These are phyloP conservation scores for Theileria sp. DNA, from an alignment of 169 alveolate genomes.

Conservation along the genomic window DNA sequence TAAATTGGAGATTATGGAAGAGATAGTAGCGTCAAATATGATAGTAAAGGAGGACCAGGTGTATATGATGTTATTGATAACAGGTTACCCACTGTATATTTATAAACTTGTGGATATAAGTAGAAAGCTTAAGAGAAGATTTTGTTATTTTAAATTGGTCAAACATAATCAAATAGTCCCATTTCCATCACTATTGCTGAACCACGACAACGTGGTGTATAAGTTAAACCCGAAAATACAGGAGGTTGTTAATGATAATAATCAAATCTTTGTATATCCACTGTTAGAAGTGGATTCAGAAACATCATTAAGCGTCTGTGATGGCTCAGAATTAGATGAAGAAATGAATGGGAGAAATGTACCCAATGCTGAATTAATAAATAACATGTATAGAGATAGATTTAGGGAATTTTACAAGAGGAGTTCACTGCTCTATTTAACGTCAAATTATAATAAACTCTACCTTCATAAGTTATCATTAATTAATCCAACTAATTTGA, in stretches of 20 bases:
- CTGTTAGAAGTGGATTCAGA: neutral
- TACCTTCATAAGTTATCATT: neutral
- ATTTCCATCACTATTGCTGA: neutral
- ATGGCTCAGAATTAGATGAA: neutral
- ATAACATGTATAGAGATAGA: neutral
- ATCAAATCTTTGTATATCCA: neutral
- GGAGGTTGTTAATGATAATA: neutral
- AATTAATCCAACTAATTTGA: neutral
- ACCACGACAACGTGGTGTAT: neutral
- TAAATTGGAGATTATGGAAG: neutral
- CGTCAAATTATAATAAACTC: neutral
- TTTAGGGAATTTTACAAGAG: neutral
- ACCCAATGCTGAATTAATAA: neutral
- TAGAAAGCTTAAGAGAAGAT: neutral
- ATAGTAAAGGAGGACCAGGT: neutral
- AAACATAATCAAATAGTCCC: neutral
- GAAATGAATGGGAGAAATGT: neutral
- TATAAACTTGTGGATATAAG: neutral
- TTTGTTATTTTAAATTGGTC: neutral
- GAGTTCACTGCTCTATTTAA: neutral
- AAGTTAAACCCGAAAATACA: neutral
- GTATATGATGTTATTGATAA: neutral
- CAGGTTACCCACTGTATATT: neutral
- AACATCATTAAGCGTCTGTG: neutral
- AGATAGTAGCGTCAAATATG: neutral